Conservation (phyloP, 352 stramenopile genomes). For the Pythium volutum region DNA sequence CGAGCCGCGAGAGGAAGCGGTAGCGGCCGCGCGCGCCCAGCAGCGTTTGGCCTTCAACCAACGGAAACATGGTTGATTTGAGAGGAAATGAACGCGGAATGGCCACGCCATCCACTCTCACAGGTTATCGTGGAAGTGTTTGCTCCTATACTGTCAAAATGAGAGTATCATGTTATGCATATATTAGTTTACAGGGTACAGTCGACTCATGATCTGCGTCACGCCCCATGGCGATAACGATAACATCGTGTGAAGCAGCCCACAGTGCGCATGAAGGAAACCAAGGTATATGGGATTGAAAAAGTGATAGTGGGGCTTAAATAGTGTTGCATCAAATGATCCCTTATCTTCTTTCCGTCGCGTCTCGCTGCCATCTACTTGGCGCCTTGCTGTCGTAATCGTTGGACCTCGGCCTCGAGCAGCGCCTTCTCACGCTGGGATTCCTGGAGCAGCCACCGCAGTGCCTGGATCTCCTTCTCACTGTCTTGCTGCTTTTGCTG, state of each 20-base stretch:
- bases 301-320: neutral
- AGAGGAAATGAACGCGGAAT: neutral
- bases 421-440: constrained; percentile 68
- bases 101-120: neutral
- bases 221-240: too few relatives aligned
- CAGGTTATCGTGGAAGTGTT: neutral
- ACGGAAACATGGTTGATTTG: constrained; percentile 24
- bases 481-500: constrained; percentile 32
- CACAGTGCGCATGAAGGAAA: too few relatives aligned
- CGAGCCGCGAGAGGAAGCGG: constrained; percentile 68
- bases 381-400: constrained; percentile 45
- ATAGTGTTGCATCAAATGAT: neutral
- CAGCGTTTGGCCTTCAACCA: constrained; percentile 70
- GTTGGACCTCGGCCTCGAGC: constrained; percentile 63
- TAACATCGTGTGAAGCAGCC: too few relatives aligned
- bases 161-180: neutral
- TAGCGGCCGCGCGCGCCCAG: constrained; percentile 53
- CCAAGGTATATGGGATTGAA: too few relatives aligned
- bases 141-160: neutral
- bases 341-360: neutral
- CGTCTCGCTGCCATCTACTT: constrained; percentile 2
- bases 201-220: neutral
- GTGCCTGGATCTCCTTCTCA: constrained; percentile 61
- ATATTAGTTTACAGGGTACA: neutral
- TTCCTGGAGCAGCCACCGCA: constrained; percentile 67